Conservation (phyloP, 2,329 filamentous ascomycete genomes). For the Nigrospora oryzae region DNA sequence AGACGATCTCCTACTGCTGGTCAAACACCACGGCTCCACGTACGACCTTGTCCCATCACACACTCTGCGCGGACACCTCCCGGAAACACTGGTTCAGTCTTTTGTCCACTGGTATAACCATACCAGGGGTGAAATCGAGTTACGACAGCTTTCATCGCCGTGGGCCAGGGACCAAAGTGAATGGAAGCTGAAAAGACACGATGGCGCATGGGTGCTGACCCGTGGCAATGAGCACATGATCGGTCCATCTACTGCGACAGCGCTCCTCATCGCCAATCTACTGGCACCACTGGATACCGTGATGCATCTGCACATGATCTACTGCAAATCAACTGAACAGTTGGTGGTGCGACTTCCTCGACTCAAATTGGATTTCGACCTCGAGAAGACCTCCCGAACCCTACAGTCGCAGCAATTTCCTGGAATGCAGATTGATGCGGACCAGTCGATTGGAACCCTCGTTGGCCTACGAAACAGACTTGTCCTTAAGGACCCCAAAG, state of each 20-base stretch:
- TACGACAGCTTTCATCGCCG: not conserved
- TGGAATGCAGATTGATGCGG: conserved; percentile 36
- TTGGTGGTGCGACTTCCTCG: not conserved
- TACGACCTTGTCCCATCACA: not conserved
- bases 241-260: not conserved
- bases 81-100: not conserved
- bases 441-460: conserved; percentile 37
- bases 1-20: not conserved
- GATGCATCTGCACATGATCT: not conserved
- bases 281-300: not conserved
- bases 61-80: not conserved
- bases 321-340: not conserved
- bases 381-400: conserved; percentile 13
- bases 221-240: not conserved
- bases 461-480: conserved; percentile 41
- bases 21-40: not conserved
- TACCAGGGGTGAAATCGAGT: not conserved
- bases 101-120: not conserved
- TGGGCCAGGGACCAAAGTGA: not conserved
- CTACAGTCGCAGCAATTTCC: conserved; percentile 40
- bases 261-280: not conserved
- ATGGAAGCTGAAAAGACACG: not conserved
- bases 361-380: conserved; percentile 32
- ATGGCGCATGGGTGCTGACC: not conserved
- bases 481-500: conserved; percentile 23